These are phyloP conservation scores for Trematosphaeria pertusa DNA, from an alignment of 2,329 filamentous ascomycete genomes.

Conservation along the genomic window DNA sequence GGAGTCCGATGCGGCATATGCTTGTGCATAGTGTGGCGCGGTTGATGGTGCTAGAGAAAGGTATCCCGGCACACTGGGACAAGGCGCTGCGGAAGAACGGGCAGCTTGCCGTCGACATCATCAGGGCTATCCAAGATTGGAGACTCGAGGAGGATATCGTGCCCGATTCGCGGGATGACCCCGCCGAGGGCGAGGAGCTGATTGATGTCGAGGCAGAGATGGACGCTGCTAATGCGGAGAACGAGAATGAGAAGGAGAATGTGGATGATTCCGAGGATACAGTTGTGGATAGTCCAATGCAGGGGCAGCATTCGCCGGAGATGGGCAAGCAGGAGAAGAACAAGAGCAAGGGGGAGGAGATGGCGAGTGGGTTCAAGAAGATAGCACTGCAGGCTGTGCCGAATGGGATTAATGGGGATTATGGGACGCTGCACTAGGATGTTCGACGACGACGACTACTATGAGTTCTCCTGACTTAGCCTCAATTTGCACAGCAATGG, in stretches of 20 bases:
- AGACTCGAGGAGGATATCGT: constrained; percentile 56
- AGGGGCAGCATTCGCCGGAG: constrained; percentile 16
- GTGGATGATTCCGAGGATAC: constrained; percentile 32
- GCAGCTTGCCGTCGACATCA: constrained; percentile 62
- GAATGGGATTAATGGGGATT: constrained; percentile 39
- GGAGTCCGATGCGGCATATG: constrained; percentile 57
- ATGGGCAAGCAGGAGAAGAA: constrained; percentile 2
- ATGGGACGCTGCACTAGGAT: constrained; percentile 32
- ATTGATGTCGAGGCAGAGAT: constrained; percentile 46
- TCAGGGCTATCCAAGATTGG: constrained; percentile 62
- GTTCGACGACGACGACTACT: too few relatives aligned
- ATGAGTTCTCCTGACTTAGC: constrained; percentile 13
- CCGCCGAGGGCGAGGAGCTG: constrained; percentile 47
- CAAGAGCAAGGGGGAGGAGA: constrained; percentile 25
- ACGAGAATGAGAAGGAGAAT: constrained; percentile 31
- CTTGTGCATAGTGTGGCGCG: constrained; percentile 58
- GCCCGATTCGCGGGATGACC: constrained; percentile 58
- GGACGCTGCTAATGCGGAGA: constrained; percentile 42
- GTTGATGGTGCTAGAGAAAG: constrained; percentile 58
- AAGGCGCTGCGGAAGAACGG: constrained; percentile 62
- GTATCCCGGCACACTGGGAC: constrained; percentile 62
- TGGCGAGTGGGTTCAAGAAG: constrained; percentile 32
- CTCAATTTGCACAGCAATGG: constrained; percentile 18
- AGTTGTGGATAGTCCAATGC: constrained; percentile 29
- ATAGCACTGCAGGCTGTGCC: constrained; percentile 37